These are phyloP conservation scores for Chaetomium sp. DNA, from an alignment of 2,329 filamentous ascomycete species.

Conservation along the genomic window DNA sequence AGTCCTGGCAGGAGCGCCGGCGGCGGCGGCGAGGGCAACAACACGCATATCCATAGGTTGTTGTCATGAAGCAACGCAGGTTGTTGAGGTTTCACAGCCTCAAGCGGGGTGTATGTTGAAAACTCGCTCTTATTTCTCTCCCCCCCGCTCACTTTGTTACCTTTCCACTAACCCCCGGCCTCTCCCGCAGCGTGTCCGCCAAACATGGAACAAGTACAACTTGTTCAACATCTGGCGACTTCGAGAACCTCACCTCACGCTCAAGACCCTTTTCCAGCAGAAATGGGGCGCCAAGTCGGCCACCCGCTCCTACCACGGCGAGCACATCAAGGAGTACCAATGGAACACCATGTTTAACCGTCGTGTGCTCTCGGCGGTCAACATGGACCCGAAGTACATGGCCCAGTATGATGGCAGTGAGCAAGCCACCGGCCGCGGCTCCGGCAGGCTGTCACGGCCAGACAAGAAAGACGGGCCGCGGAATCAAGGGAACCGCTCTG, in stretches of 20 bases:
- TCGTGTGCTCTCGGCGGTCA: constrained; percentile 72
- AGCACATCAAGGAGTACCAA: constrained; percentile 85
- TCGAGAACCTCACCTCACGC: constrained; percentile 36
- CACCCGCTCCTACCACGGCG: constrained; percentile 85
- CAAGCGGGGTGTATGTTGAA: constrained; percentile 52
- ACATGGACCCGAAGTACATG: constrained; percentile 76
- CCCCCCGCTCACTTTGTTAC: constrained; percentile 5
- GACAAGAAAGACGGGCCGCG: constrained; percentile 21
- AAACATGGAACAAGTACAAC: constrained; percentile 97
- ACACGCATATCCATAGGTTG: background rate
- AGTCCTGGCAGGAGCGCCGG: background rate
- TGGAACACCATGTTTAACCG: constrained; percentile 91
- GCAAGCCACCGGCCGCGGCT: constrained; percentile 75
- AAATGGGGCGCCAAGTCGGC: constrained; percentile 90
- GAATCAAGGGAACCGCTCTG: constrained; percentile 29
- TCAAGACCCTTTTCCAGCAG: constrained; percentile 86
- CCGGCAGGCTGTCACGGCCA: constrained; percentile 47
- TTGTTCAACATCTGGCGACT: constrained; percentile 75
- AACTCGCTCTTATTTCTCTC: background rate
- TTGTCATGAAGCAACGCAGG: constrained; percentile 46
- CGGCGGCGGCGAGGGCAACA: background rate
- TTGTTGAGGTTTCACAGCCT: constrained; percentile 61
- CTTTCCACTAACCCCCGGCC: background rate
- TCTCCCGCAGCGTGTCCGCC: constrained; percentile 69
- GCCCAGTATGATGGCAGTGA: constrained; percentile 76